phyloP scores from a whole-genome alignment of 345 rosid genomes.

The Carallia brachiata region DNA sequence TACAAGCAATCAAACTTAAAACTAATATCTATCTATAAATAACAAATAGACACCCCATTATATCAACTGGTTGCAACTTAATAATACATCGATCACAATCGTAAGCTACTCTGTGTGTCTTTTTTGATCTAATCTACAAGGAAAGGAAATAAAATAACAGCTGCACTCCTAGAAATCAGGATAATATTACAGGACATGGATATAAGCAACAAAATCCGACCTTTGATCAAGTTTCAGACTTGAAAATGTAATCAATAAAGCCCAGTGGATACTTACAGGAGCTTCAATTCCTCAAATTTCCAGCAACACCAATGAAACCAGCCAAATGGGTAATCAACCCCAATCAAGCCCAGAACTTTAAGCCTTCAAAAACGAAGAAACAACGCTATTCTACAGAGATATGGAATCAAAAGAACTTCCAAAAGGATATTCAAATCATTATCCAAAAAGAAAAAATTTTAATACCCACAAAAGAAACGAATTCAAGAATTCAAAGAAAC shows the following conservation, averaged over 20 bases:
- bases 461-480: neutral
- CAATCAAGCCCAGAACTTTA: neutral
- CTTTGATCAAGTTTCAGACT: neutral
- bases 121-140: too few species aligned
- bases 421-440: neutral
- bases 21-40: neutral
- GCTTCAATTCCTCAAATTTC: constrained; percentile 1
- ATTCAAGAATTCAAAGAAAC: neutral
- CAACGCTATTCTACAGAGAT: neutral
- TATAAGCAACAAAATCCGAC: constrained; percentile 9
- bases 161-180: neutral
- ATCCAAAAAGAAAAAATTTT: neutral
- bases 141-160: neutral
- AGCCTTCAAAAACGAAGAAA: neutral
- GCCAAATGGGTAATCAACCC: constrained; percentile 1
- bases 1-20: neutral
- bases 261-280: too few species aligned
- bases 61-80: too few species aligned
- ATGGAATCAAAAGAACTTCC: neutral
- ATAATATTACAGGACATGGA: neutral
- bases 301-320: neutral
- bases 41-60: neutral
- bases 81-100: neutral
- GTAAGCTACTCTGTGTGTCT: too few species aligned
- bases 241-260: neutral